phyloP scores from a whole-genome alignment of 179 eudicot species.

The Silene vulgaris region DNA sequence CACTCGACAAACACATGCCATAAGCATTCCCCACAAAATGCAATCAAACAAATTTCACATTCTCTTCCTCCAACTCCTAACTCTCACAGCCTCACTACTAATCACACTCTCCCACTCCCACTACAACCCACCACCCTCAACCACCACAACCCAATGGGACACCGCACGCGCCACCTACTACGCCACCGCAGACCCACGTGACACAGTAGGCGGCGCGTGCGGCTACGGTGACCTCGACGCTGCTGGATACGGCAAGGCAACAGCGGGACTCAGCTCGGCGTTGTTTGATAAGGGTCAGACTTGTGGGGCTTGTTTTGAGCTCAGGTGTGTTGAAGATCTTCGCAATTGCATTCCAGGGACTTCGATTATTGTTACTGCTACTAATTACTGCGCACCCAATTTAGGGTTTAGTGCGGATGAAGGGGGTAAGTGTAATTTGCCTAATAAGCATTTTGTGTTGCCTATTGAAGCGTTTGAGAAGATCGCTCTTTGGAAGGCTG shows the following conservation, averaged over 20 bases:
- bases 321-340: constrained; percentile 78
- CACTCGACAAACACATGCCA: no score
- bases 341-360: constrained; percentile 89
- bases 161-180: constrained; percentile 83
- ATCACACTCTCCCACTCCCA: constrained; percentile 30
- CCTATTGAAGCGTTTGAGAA: constrained; percentile 94
- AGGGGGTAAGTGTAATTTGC: constrained; percentile 77
- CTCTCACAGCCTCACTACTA: not conserved
- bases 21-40: constrained; percentile 12
- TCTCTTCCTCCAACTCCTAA: constrained; percentile 9
- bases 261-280: constrained; percentile 61
- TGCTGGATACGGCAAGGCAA: constrained; percentile 72
- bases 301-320: constrained; percentile 87
- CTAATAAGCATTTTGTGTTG: constrained; percentile 74
- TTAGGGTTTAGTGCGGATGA: constrained; percentile 56
- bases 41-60: not conserved
- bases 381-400: constrained; percentile 86
- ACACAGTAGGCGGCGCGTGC: constrained; percentile 85
- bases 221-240: constrained; percentile 72
- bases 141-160: constrained; percentile 48
- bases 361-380: constrained; percentile 69
- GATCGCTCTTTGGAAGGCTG: constrained; percentile 95
- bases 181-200: constrained; percentile 66
- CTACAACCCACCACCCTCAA: constrained; percentile 34
- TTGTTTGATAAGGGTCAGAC: constrained; percentile 64